Conservation (phyloP, 1,139 yeast species). For the Blastobotrys apis region DNA sequence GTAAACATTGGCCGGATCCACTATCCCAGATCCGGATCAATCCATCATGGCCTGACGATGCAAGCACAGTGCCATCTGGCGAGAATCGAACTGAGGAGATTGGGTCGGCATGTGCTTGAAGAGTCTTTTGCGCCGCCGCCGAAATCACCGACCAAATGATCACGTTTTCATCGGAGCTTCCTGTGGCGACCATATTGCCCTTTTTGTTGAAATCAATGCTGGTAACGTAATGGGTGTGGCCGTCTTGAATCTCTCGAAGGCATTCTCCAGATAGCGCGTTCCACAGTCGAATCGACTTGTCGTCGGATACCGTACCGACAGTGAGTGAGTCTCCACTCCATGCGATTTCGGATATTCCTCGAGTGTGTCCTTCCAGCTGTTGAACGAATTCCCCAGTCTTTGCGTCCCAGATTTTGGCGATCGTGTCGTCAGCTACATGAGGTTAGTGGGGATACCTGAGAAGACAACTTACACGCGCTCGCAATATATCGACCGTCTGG, state of each 20-base stretch:
- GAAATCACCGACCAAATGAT: constrained; percentile 81
- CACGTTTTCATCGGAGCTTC: constrained; percentile 87
- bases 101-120: constrained; percentile 94
- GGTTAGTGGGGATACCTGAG: background rate
- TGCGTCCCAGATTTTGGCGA: constrained; percentile 44
- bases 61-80: constrained; percentile 78
- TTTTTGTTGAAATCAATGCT: constrained; percentile 64
- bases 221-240: constrained; percentile 85
- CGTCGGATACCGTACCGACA: constrained; percentile 85
- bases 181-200: constrained; percentile 77
- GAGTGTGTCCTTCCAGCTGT: constrained; percentile 56
- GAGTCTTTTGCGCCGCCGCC: constrained; percentile 67
- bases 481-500: constrained; percentile 67
- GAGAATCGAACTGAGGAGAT: constrained; percentile 68
- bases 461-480: constrained; percentile 35
- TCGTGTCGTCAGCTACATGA: constrained; percentile 38
- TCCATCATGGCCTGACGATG: constrained; percentile 90
- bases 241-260: constrained; percentile 48
- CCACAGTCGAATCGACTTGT: constrained; percentile 75
- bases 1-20: constrained; percentile 84
- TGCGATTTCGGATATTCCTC: constrained; percentile 64
- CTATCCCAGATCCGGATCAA: constrained; percentile 81
- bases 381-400: constrained; percentile 35
- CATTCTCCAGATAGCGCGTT: constrained; percentile 38
- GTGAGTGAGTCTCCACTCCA: constrained; percentile 76